Evolutionary conservation across 257 asterid species (phyloP).

Genomic region (Petunia secreta): DNA sequence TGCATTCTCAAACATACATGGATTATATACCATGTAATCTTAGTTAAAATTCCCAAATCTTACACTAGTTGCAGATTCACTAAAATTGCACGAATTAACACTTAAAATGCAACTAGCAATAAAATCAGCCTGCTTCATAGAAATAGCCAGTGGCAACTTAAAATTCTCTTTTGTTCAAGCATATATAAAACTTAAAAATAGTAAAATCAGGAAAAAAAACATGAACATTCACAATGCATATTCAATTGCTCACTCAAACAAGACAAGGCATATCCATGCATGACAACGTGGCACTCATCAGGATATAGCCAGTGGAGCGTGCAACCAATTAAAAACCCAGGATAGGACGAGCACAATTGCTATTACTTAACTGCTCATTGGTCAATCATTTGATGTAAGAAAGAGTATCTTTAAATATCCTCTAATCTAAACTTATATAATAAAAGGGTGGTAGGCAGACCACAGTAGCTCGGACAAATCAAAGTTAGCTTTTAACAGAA

Average conservation of each 20-base stretch:
- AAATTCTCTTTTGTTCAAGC: background rate
- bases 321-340: background rate
- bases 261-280: background rate
- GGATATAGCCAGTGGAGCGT: background rate
- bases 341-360: background rate
- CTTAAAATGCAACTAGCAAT: background rate
- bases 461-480: background rate
- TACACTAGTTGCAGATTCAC: background rate
- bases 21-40: background rate
- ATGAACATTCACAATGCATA: background rate
- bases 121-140: background rate
- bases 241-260: slow-evolving; percentile 4
- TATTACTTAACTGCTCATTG: background rate
- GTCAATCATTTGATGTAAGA: background rate
- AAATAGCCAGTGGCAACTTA: slow-evolving; percentile 2
- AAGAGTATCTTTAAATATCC: no score
- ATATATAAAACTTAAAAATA: background rate
- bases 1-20: background rate
- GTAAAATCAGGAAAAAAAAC: slow-evolving; percentile 3
- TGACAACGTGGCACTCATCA: background rate
- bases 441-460: no score
- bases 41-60: slow-evolving; percentile 15
- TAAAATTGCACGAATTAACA: background rate
- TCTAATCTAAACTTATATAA: no score
- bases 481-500: background rate